Base-by-base conservation (phyloP, 805 yeast species). In the Candida berthetii region DNA sequence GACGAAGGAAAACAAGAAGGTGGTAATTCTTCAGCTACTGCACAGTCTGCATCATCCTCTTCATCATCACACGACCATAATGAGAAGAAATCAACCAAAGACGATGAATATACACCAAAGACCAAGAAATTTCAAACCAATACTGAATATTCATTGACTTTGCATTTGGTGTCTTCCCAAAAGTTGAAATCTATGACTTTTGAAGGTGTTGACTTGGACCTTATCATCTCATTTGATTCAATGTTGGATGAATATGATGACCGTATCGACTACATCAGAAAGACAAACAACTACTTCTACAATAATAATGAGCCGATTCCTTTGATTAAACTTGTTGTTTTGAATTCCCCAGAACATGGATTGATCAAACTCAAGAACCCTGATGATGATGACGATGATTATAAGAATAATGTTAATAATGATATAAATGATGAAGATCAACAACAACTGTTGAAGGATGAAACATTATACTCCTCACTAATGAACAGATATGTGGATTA, bases 191-290 rank as follows among this genome's bases (percentile, higher is more conserved):
- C 57, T 7, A 57, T 49, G 10, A 16, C 7, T 14, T 42, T 60
- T 37, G 63, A 61, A 20, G 63, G 58, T 19, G 58, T 62, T 40
- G 53, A 60, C 29, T 54, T 73, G 38, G 72, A 75, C 46, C 52
- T 67, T 29, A 66, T 76, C 20, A 53, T 77, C 1, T 66, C 78
- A n/a, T 65, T 77, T 45, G 81, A 77, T 54, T 65, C 75, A 5
- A 37, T 53, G 34, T 34, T 71, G 25, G 59, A 64, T 37, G 62
- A 60, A 24, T 41, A 49, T 15, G 49, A 62, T 31, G 59, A 58
- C 7, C 60, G 62, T 18, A 46, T 68, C 20, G 54, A 50, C 14
- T 50, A 44, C 19, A 38, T 61, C 20, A 51, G 64, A 41, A 22
- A 45, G 37, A 16, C 28, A 29, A 40, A 48, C 41, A 50, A 50